Percentiles rank a stretch among this genome's conserved stretches.
phyloP scores from a whole-genome alignment of 2,329 filamentous ascomycete species.

The Elsinoe arachidis region DNA sequence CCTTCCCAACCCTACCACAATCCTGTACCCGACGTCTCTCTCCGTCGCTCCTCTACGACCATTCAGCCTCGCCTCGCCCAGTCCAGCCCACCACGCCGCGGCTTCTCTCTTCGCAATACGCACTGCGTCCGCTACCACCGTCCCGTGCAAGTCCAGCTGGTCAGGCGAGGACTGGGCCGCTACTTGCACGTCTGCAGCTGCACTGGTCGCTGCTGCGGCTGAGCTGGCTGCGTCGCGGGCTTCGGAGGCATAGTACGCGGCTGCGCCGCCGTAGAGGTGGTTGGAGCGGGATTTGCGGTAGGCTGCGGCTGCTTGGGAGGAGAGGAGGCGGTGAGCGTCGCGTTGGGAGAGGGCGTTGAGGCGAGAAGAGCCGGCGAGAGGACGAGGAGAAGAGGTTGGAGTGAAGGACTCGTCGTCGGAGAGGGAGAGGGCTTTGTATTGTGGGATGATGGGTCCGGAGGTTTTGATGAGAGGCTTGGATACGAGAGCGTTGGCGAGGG shows the following conservation, averaged over 20 bases:
- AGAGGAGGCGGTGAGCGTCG: conserved; percentile 42
- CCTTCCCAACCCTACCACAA: conserved; percentile 72
- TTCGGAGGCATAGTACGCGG: conserved; percentile 64
- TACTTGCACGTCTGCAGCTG: conserved; percentile 62
- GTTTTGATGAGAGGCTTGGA: conserved; percentile 23
- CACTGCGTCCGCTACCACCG: conserved; percentile 71
- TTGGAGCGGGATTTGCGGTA: conserved; percentile 59
- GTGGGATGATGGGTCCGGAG: conserved; percentile 38
- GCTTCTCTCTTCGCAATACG: conserved; percentile 64
- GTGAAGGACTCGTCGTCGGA: conserved; percentile 21
- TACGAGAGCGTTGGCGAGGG: conserved; percentile 49
- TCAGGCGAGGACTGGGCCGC: conserved; percentile 51
- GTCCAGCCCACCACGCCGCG: conserved; percentile 63
- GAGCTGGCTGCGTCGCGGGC: conserved; percentile 55
- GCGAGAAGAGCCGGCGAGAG: conserved; percentile 15
- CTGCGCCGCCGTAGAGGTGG: conserved; percentile 64
- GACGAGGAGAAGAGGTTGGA: not conserved
- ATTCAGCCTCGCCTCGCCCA: conserved; percentile 56
- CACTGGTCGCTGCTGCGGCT: conserved; percentile 52
- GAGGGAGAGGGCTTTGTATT: conserved; percentile 36
- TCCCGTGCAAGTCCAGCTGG: conserved; percentile 71
- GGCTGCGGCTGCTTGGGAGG: conserved; percentile 49
- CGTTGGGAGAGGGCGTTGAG: conserved; percentile 37
- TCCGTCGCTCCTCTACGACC: conserved; percentile 37
- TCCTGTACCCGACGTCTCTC: conserved; percentile 50